Conservation (phyloP, 2,329 filamentous ascomycete genomes). For the Hypoxylon sp. region DNA sequence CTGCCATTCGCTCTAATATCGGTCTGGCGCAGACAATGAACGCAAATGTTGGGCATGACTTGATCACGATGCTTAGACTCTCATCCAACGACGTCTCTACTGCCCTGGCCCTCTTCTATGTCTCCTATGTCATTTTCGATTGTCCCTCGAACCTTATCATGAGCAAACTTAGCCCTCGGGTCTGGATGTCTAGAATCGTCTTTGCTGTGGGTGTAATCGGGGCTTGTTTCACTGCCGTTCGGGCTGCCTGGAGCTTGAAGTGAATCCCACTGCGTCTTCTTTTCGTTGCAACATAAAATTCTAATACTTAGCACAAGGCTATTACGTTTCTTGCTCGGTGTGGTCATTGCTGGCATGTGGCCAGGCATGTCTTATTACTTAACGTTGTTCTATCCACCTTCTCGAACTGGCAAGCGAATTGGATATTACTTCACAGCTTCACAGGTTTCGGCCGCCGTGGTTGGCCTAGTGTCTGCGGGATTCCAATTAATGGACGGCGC, state of each 20-base stretch:
- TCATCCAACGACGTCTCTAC: slow-evolving; percentile 84
- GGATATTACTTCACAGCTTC: slow-evolving; percentile 91
- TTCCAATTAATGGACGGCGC: slow-evolving; percentile 92
- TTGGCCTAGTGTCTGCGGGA: slow-evolving; percentile 89
- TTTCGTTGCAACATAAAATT: background rate
- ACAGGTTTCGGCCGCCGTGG: slow-evolving; percentile 89
- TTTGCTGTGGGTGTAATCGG: slow-evolving; percentile 89
- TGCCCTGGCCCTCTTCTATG: slow-evolving; percentile 89
- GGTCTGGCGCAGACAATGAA: slow-evolving; percentile 98
- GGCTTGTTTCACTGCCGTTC: slow-evolving; percentile 85
- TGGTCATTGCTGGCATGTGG: slow-evolving; percentile 95
- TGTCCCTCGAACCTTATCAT: slow-evolving; percentile 90
- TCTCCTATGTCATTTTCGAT: slow-evolving; percentile 92
- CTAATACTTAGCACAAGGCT: slow-evolving; percentile 62
- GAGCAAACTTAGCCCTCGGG: slow-evolving; percentile 85
- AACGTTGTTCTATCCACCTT: slow-evolving; percentile 91
- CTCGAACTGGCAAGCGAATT: slow-evolving; percentile 87
- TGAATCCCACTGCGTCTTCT: slow-evolving; percentile 56
- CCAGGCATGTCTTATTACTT: slow-evolving; percentile 95
- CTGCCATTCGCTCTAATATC: slow-evolving; percentile 91
- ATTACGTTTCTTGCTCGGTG: slow-evolving; percentile 85
- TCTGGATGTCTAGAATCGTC: slow-evolving; percentile 95
- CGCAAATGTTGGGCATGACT: slow-evolving; percentile 75
- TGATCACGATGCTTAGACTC: slow-evolving; percentile 79
- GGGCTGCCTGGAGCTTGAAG: slow-evolving; percentile 88